Base-by-base conservation (phyloP, 352 stramenopile species). In the Phytophthora fragariae region DNA sequence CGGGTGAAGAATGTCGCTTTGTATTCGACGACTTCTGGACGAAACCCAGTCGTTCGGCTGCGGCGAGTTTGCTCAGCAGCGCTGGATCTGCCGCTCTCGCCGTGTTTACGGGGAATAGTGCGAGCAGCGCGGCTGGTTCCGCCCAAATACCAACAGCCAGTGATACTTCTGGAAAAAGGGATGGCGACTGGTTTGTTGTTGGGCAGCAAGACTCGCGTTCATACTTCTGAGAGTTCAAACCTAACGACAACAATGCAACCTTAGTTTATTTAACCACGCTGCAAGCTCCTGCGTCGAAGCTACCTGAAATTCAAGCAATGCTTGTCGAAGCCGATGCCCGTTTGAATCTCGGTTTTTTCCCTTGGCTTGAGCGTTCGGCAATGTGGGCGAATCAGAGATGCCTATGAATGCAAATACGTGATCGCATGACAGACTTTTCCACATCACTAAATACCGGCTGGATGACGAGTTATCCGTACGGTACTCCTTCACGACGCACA, bases 21-120 rank as follows among this genome's bases (percentile, higher is more conserved):
- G 65, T 82, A 17, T 93, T 89, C 41, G 47, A 76, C 15, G 71
- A 77, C 2, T 93, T 93, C 70, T 93, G 86, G 86, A 93, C 86
- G 27, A 72, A 56, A 46, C 68, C 62, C 15, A 73, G 62, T 62
- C 72, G 72, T 2, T 76, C 58, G 19, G 29, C 37, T 50, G 72
- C 68, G 29, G 62, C 27, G 9, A 76, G 44, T 57, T 59, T 79
- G 33, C 46, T 79, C 1, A 76, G 19, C 19, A 73, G 31, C 15
- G 72, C 72, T 33, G 68, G 72, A 2, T 64, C 8, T 41, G 62
- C 39, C 2, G 72, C 72, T 1, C 63, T 79, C 19, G 24, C 68
- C 24, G 72, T 69, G 11, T 73, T 79, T 49, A 70, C 31, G 7
- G 41, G 58, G 1, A 46, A 49, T 8, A 61, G 19, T 56, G 24